Base-by-base conservation (phyloP, 352 stramenopile species). In the Pythium guiyangense region DNA sequence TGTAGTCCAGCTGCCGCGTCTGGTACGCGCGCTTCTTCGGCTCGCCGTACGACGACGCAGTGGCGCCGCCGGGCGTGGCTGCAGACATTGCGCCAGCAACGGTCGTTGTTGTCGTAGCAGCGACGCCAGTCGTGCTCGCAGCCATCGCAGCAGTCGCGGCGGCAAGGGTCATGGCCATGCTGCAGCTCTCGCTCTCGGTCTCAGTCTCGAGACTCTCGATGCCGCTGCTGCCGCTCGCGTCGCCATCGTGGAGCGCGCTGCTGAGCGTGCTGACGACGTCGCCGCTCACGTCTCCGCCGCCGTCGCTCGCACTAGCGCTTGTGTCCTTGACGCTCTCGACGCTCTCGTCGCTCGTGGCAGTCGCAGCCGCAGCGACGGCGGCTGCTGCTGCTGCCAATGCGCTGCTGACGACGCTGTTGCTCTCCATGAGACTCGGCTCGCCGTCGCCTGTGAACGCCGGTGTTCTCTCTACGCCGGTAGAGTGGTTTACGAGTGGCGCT, bases 391-490 rank as follows among this genome's bases (percentile, higher is more conserved):
- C 29, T 34, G 29, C 29, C 29, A 34, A 34, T 34, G 29, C 29
- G 29, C 6, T 34, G 29, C 29, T 34, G n/a, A n/a, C n/a, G 29
- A 34, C 29, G 29, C 29, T 34, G 29, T 6, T 34, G 29, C 29
- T 34, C 29, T 52, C 45, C 29, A 35, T 22, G 8, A 18, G n/a
- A n/a, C n/a, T n/a, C 17, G 27, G 12, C 25, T 22, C 25, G 25
- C 11, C n/a, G n/a, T 52, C 17, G 10, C 3, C n/a, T 52, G 47
- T 15, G 47, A 25, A 22, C 5, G 29, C 29, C 48, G 48, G n/a
- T 42, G 27, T 18, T 53, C n/a, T 53, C 48, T 53, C 29, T 53
- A 53, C 46, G 46, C 46, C 44, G 42, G 47, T 46, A 42, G 35
- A 42, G 10, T 42, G 35, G 35, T 18, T 42, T 42, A 42, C 29